Conservation (phyloP, 352 stramenopile genomes). For the Thalassiosira sp. region DNA sequence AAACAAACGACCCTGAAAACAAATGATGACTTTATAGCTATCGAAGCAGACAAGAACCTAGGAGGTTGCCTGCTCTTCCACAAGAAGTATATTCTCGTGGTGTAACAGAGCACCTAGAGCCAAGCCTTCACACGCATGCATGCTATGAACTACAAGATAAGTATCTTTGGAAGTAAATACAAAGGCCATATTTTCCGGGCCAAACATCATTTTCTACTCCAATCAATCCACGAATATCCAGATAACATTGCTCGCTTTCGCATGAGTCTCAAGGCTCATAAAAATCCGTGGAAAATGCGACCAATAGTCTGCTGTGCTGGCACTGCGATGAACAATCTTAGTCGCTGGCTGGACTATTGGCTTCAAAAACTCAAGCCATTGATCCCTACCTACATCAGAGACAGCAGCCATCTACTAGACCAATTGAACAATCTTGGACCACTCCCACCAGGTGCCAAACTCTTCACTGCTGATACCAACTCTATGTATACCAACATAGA, state of each 20-base stretch:
- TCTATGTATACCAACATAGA: slow-evolving; percentile 42
- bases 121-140: not conserved
- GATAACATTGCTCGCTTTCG: slow-evolving; percentile 19
- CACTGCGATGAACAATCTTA: slow-evolving; percentile 23
- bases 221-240: not conserved
- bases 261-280: slow-evolving; percentile 30
- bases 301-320: slow-evolving; percentile 34
- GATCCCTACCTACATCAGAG: slow-evolving; percentile 15
- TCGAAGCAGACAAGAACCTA: slow-evolving; percentile 35
- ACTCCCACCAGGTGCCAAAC: slow-evolving; percentile 9
- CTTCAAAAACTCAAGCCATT: slow-evolving; percentile 20
- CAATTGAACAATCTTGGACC: slow-evolving; percentile 1
- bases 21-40: slow-evolving; percentile 22
- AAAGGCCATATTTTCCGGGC: not conserved
- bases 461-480: slow-evolving; percentile 35
- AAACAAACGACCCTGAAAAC: no score
- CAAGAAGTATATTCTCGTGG: not conserved
- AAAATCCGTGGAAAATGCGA: slow-evolving; percentile 29
- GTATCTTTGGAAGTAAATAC: not conserved
- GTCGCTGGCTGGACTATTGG: slow-evolving; percentile 23
- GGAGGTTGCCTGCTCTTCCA: slow-evolving; percentile 5
- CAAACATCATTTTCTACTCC: slow-evolving; percentile 2
- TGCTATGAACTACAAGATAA: not conserved
- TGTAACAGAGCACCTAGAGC: slow-evolving; percentile 1
- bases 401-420: slow-evolving; percentile 6